Conservation (phyloP, 2,329 filamentous ascomycete genomes). For the Pseudogymnoascus verrucosus region DNA sequence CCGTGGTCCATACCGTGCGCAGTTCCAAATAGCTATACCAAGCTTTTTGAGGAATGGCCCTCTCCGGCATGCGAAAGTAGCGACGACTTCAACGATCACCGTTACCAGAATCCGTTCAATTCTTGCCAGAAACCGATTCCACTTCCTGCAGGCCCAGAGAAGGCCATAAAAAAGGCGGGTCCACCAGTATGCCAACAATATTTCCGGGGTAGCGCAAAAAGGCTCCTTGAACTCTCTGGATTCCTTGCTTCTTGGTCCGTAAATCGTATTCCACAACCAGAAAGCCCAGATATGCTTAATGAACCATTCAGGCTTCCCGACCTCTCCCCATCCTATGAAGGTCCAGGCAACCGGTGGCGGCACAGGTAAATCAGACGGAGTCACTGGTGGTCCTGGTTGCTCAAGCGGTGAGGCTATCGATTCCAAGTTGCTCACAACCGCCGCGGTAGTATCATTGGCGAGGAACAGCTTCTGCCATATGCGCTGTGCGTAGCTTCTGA, state of each 20-base stretch:
- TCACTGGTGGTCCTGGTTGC: background rate
- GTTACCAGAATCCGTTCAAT: background rate
- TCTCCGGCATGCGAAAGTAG: background rate
- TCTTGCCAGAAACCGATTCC: background rate
- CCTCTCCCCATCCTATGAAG: background rate
- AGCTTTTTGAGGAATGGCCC: background rate
- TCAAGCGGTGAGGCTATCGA: background rate
- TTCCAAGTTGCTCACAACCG: background rate
- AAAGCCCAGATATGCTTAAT: background rate
- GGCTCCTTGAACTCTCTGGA: background rate
- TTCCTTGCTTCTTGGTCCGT: background rate
- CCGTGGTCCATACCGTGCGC: background rate
- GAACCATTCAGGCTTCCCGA: background rate
- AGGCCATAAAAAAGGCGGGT: background rate
- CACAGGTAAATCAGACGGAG: background rate
- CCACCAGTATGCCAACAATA: background rate
- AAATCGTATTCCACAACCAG: slow-evolving; percentile 1
- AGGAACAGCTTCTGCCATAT: background rate
- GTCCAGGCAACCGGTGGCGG: background rate
- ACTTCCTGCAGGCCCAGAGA: background rate
- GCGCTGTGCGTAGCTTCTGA: background rate
- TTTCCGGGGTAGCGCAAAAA: background rate
- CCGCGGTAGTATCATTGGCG: background rate
- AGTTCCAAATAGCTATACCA: background rate
- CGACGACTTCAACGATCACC: background rate